Evolutionary conservation across 495 filamentous ascomycete species (phyloP).

Genomic region (Trichocladium antarcticum): DNA sequence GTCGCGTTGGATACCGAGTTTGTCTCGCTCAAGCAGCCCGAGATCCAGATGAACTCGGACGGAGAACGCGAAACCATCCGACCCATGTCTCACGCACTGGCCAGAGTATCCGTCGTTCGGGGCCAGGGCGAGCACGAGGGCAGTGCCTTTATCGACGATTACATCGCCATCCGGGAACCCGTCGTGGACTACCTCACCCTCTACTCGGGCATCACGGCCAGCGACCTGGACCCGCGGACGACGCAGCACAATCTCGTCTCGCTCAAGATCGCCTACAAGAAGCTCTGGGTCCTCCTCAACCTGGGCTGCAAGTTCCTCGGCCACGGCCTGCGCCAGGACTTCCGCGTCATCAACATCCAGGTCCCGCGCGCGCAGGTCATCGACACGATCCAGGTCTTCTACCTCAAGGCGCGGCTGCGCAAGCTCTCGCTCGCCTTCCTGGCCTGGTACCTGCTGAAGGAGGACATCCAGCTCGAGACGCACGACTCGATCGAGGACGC

Average conservation of each 20-base stretch:
- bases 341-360: conserved; percentile 95
- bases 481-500: conserved; percentile 96
- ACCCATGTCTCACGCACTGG: conserved; percentile 72
- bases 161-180: conserved; percentile 77
- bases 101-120: conserved; percentile 77
- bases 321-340: conserved; percentile 85
- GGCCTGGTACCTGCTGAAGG: conserved; percentile 75
- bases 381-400: conserved; percentile 84
- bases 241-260: conserved; percentile 72
- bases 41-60: conserved; percentile 87
- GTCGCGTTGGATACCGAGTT: conserved; percentile 94
- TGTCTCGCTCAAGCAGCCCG: conserved; percentile 76
- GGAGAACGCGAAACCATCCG: conserved; percentile 76
- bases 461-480: conserved; percentile 78
- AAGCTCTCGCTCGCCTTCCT: conserved; percentile 81
- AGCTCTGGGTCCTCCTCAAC: conserved; percentile 92
- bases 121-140: conserved; percentile 66
- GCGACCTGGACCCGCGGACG: conserved; percentile 64
- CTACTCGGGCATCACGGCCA: conserved; percentile 78
- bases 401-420: conserved; percentile 53
- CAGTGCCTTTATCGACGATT: conserved; percentile 89
- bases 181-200: conserved; percentile 94
- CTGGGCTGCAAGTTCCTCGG: conserved; percentile 89
- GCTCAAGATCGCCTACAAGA: conserved; percentile 90
- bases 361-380: conserved; percentile 84